Base-by-base conservation (phyloP, 2,329 filamentous ascomycete genomes). In the Decorospora gaudefroyi region DNA sequence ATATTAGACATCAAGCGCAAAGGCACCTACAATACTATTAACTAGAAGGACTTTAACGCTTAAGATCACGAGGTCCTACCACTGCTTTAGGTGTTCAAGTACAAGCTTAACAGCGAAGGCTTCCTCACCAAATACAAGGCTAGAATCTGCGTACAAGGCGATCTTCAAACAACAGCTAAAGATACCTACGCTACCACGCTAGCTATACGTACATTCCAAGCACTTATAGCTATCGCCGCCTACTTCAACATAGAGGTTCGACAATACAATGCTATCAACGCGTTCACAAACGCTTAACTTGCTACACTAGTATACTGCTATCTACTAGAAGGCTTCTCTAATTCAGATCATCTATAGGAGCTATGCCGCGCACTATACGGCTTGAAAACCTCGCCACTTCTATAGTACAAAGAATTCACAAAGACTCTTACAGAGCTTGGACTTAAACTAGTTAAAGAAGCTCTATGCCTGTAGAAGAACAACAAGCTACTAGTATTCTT, bases 151-250 rank as follows among this genome's bases (percentile, higher is more conserved):
- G 52, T 54, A 16, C 15, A 40, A 16, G 52, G 54, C 3, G 42
- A 58, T 33, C 30, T 54, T 10, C 35, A 60, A 19, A 32, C 43
- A 15, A 32, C 13, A 17, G 22, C 16, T 13, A 22, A 42, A 19
- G 46, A 56, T 15, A 55, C 49, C 1, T 58, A 60, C 29, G 47
- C 54, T 6, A 49, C 54, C n/a, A 60, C 56, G 2, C 41, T 69
- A 31, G 52, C 57, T 11, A 35, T 23, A 3, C 17, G 41, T 8
- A 51, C 42, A 9, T 62, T 65, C 21, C 12, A 50, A 29, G 40
- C 32, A 11, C 18, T 62, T 15, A 55, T 57, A 8, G 56, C 57
- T 9, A 52, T 65, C 17, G 41, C 47, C 9, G 49, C 53, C 8
- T 41, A 40, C 15, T 62, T 59, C 29, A 43, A 57, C 27, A 31